These are phyloP conservation scores for Xylaria sp. DNA, from an alignment of 2,329 filamentous ascomycete genomes.

Conservation along the genomic window DNA sequence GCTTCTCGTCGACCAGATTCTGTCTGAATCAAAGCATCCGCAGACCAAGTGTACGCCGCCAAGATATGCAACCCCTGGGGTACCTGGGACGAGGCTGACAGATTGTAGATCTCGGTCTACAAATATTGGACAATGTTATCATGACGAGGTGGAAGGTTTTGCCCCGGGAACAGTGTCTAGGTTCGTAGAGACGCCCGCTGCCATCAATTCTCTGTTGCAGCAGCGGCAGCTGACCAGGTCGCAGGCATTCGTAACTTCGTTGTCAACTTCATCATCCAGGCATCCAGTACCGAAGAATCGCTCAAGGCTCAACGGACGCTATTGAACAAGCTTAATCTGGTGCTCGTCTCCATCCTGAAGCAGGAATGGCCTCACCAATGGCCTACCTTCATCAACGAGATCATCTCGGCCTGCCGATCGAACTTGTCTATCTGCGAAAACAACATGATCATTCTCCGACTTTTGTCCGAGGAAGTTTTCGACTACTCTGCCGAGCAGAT, in stretches of 20 bases:
- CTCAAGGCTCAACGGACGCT: constrained; percentile 83
- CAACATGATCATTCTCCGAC: constrained; percentile 96
- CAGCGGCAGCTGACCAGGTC: constrained; percentile 20
- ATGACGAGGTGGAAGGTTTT: constrained; percentile 99
- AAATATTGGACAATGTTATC: constrained; percentile 97
- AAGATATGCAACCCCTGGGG: constrained; percentile 1
- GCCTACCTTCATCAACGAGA: constrained; percentile 99
- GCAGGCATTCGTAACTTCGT: constrained; percentile 98
- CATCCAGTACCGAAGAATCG: constrained; percentile 86
- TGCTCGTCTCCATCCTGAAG: constrained; percentile 95
- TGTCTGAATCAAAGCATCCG: constrained; percentile 88
- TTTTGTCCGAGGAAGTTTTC: constrained; percentile 97
- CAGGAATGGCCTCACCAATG: constrained; percentile 99
- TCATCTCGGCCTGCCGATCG: constrained; percentile 92
- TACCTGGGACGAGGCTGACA: constrained; percentile 27
- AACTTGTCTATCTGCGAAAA: constrained; percentile 98
- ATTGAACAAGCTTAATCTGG: constrained; percentile 97
- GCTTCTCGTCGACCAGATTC: constrained; percentile 95
- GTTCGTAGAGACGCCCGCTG: constrained; percentile 47
- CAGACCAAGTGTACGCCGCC: constrained; percentile 87
- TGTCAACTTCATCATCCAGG: constrained; percentile 96
- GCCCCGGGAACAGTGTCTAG: constrained; percentile 93
- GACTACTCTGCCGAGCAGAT: constrained; percentile 99
- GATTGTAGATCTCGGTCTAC: constrained; percentile 79
- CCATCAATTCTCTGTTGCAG: neutral